These are phyloP conservation scores for Tuber calosporum DNA, from an alignment of 495 filamentous ascomycete genomes.

Conservation along the genomic window DNA sequence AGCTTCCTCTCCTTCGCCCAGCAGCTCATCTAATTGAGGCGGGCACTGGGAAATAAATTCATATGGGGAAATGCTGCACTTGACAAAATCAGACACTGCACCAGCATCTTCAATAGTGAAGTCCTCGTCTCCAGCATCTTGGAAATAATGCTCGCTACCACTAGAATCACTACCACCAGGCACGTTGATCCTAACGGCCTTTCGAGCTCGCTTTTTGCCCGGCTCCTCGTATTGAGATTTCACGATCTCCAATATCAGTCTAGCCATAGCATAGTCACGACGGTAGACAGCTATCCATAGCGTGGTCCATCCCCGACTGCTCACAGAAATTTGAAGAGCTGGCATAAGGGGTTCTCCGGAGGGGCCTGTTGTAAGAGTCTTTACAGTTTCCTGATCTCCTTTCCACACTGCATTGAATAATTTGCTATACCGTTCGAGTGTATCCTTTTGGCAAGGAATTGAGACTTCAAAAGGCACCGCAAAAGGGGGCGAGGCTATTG, in stretches of 20 bases:
- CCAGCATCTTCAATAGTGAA: slow-evolving; percentile 69
- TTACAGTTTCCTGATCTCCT: slow-evolving; percentile 41
- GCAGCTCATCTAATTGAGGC: neutral
- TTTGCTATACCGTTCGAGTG: slow-evolving; percentile 23
- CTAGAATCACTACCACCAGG: slow-evolving; percentile 39
- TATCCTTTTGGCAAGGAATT: slow-evolving; percentile 50
- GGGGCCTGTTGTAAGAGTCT: slow-evolving; percentile 47
- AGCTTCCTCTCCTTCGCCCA: slow-evolving; percentile 8
- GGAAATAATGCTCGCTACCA: slow-evolving; percentile 46
- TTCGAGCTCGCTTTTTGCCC: slow-evolving; percentile 10
- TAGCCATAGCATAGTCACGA: slow-evolving; percentile 56
- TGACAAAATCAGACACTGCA: slow-evolving; percentile 55
- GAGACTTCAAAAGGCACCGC: slow-evolving; percentile 48
- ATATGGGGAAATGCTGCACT: slow-evolving; percentile 51
- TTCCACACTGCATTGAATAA: slow-evolving; percentile 37
- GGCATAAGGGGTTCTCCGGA: slow-evolving; percentile 55
- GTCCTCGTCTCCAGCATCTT: slow-evolving; percentile 51
- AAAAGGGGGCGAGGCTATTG: slow-evolving; percentile 40
- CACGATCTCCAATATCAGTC: slow-evolving; percentile 58
- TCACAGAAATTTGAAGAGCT: slow-evolving; percentile 45
- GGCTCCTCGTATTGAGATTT: slow-evolving; percentile 55
- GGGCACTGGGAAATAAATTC: neutral
- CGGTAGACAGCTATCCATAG: slow-evolving; percentile 60
- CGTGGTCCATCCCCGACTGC: slow-evolving; percentile 46
- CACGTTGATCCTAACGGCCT: slow-evolving; percentile 23